Conservation (phyloP, 2,329 filamentous ascomycete species). For the Aspergillus phoenicis region DNA sequence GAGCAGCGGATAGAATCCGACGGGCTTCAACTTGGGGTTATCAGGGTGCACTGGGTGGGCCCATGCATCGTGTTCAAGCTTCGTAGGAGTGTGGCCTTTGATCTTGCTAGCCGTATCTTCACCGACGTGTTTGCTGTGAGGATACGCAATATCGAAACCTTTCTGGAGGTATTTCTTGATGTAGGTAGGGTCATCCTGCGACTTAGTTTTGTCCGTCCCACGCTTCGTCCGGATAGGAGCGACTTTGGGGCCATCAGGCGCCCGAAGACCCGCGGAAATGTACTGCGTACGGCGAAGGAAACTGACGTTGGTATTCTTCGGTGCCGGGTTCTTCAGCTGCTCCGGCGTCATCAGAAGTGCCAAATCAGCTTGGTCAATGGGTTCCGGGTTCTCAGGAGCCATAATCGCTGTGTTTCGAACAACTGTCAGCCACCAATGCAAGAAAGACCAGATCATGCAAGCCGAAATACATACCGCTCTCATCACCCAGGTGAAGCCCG, state of each 20-base stretch:
- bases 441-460: slow-evolving; percentile 2
- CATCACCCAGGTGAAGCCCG: slow-evolving; percentile 91
- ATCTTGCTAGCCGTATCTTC: slow-evolving; percentile 57
- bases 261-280: slow-evolving; percentile 57
- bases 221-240: slow-evolving; percentile 31
- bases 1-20: slow-evolving; percentile 63
- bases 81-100: slow-evolving; percentile 55
- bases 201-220: slow-evolving; percentile 37
- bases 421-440: slow-evolving; percentile 23
- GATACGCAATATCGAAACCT: slow-evolving; percentile 67
- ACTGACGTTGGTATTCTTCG: slow-evolving; percentile 75
- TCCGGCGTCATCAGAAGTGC: slow-evolving; percentile 80
- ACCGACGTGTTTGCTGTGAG: slow-evolving; percentile 60
- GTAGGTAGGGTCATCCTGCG: slow-evolving; percentile 60
- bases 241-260: slow-evolving; percentile 35
- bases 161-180: slow-evolving; percentile 64
- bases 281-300: slow-evolving; percentile 97
- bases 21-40: slow-evolving; percentile 58
- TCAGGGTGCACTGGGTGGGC: slow-evolving; percentile 61
- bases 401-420: slow-evolving; percentile 68
- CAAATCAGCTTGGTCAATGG: slow-evolving; percentile 80
- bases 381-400: slow-evolving; percentile 69
- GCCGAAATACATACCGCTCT: slow-evolving; percentile 68
- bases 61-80: slow-evolving; percentile 62
- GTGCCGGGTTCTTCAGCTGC: slow-evolving; percentile 80